Conservation (phyloP, 2,329 filamentous ascomycete species). For the Pezicula rhizophila region DNA sequence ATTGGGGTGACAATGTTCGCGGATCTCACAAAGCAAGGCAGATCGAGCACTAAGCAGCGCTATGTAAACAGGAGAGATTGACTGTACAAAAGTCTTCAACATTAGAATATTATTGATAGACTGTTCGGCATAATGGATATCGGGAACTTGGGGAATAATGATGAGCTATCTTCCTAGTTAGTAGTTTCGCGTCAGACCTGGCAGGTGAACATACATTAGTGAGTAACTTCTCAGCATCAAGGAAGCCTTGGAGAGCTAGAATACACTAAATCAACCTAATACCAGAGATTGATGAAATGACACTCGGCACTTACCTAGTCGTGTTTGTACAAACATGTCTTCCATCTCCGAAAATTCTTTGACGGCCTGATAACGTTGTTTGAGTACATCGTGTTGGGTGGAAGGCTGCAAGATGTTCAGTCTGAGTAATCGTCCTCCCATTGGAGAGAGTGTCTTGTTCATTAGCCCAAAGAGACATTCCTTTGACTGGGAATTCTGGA, state of each 20-base stretch:
- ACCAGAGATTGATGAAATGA: background rate
- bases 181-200: background rate
- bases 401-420: conserved; percentile 87
- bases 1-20: conserved; percentile 60
- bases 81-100: conserved; percentile 73
- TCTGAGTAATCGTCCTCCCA: conserved; percentile 78
- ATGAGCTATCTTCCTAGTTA: conserved; percentile 54
- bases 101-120: conserved; percentile 82
- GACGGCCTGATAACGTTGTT: conserved; percentile 71
- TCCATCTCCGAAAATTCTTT: conserved; percentile 77
- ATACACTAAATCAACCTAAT: background rate
- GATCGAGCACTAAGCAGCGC: conserved; percentile 60
- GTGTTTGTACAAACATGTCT: conserved; percentile 74
- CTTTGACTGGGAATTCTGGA: conserved; percentile 70
- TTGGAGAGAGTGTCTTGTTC: conserved; percentile 79
- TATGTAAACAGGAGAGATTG: conserved; percentile 61
- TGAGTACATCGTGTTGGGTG: conserved; percentile 61
- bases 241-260: conserved; percentile 64
- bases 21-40: conserved; percentile 60
- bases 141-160: conserved; percentile 60
- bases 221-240: conserved; percentile 74
- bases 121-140: conserved; percentile 67
- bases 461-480: conserved; percentile 80
- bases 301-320: conserved; percentile 48
- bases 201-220: conserved; percentile 51